Base-by-base conservation (phyloP, 768 basidiomycete species). In the Pleurotus salmoneostramineus region DNA sequence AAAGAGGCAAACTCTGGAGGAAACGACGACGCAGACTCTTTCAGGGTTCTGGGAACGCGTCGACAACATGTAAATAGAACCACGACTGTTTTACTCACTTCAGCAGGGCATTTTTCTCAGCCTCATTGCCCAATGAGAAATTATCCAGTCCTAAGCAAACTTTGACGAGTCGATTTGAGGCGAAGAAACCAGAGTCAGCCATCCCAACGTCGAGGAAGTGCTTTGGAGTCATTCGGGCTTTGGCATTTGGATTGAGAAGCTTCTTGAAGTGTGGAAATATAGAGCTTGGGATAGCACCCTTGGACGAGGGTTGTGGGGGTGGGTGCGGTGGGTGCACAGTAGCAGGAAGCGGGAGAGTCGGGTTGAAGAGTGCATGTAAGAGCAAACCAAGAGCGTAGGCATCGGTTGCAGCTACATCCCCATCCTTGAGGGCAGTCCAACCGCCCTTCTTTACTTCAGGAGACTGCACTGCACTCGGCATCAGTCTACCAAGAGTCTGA, bases 381-480 rank as follows among this genome's bases (percentile, higher is more conserved):
- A 98, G 81, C 6, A 98, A 76, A 14, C 94, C 95, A 6, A 98
- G 80, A 1, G 89, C 85, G 69, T 98, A 98, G 8, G 90, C 83
- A 71, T 99, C 97, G 58, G 87, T 80, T 8, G 83, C 84, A 44
- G 88, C 78, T 6, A 87, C 75, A 60, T 78, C 75, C 4, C 36
- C 95, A 94, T 93, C 87, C 77, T 94, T 93, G 11, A 95, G 70
- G 0, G 74, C 72, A 15, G 84, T 85, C 91, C 93, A 98, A 4
- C 95, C 94, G 27, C 76, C 77, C 67, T 89, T 94, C 74, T 86
- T 89, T 3, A 96, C 89, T 74, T 99, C 97, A 0, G 97, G 94
- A 12, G 88, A 79, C 3, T 72, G 64, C 56, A 82, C 79, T 8
- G 85, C 78, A 56, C 84, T 85, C 14, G 85, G 89, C 57, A 87